Evolutionary conservation across 2,329 filamentous ascomycete species (phyloP).

Genomic region (Capronia americana): DNA sequence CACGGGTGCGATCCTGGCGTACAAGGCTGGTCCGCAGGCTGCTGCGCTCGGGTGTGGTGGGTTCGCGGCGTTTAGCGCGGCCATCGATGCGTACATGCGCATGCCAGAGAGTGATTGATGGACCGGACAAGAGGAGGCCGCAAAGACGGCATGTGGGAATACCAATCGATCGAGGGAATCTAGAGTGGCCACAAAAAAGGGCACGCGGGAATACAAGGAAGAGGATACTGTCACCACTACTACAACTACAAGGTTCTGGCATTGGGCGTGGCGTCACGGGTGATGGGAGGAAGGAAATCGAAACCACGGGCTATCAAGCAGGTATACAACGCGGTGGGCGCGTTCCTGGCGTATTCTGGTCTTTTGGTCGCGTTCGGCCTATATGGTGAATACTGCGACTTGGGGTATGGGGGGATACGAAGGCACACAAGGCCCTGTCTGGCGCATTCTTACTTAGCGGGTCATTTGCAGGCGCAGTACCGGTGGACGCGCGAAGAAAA

Average conservation of each 20-base stretch:
- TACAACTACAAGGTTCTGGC: neutral
- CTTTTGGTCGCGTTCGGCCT: neutral
- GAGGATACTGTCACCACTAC: neutral
- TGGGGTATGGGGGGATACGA: neutral
- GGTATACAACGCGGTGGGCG: neutral
- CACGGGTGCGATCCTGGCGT: slow-evolving; percentile 86
- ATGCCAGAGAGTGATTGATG: slow-evolving; percentile 66
- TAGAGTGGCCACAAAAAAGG: neutral
- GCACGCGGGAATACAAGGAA: neutral
- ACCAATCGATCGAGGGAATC: neutral
- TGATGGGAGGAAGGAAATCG: neutral
- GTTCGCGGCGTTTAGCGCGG: slow-evolving; percentile 90
- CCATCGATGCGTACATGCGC: slow-evolving; percentile 91
- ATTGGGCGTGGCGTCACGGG: neutral
- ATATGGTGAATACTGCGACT: too few relatives aligned
- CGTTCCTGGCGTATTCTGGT: neutral
- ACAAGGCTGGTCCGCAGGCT: slow-evolving; percentile 87
- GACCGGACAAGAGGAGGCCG: neutral
- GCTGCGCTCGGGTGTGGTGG: slow-evolving; percentile 86
- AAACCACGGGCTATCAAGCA: neutral
- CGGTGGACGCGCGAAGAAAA: neutral
- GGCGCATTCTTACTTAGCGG: neutral
- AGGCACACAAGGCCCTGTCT: neutral
- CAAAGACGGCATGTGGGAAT: neutral
- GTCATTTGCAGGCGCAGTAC: neutral